Percentiles rank a stretch among this genome's conserved stretches.
Evolutionary conservation across 176 grass and related monocot species (phyloP).

Genomic region (Carex kokanica): DNA sequence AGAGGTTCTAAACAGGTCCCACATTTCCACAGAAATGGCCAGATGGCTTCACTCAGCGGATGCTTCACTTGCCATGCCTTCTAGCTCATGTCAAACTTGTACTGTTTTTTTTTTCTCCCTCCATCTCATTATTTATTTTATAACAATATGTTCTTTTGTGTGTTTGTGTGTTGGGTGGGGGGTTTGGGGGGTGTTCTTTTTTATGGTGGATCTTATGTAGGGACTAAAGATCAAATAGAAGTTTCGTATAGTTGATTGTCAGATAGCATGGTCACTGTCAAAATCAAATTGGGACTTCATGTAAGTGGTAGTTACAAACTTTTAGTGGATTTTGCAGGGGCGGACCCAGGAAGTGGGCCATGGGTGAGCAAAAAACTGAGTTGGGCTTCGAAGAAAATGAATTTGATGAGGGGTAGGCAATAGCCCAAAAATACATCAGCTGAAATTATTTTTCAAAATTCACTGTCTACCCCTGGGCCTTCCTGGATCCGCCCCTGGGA

Average conservation of each 20-base stretch:
- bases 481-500: too few species aligned
- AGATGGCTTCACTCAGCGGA: constrained; percentile 77
- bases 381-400: too few species aligned
- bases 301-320: too few species aligned
- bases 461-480: too few species aligned
- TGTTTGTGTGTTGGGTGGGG: neutral
- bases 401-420: too few species aligned
- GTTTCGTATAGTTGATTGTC: neutral
- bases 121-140: neutral
- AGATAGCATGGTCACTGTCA: too few species aligned
- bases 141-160: neutral
- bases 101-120: neutral
- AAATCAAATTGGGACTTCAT: too few species aligned
- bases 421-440: too few species aligned
- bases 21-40: constrained; percentile 45
- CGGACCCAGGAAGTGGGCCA: too few species aligned
- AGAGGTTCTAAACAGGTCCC: constrained; percentile 43
- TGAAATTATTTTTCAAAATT: too few species aligned
- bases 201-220: neutral
- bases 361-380: too few species aligned
- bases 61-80: constrained; percentile 95
- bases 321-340: too few species aligned
- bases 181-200: neutral
- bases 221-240: neutral
- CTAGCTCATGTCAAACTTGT: constrained; percentile 31